A percentile compares a stretch with the other conserved stretches of the same genome.
These are phyloP conservation scores for Verticillium nubilum DNA, from an alignment of 2,329 filamentous ascomycete species.

Conservation along the genomic window DNA sequence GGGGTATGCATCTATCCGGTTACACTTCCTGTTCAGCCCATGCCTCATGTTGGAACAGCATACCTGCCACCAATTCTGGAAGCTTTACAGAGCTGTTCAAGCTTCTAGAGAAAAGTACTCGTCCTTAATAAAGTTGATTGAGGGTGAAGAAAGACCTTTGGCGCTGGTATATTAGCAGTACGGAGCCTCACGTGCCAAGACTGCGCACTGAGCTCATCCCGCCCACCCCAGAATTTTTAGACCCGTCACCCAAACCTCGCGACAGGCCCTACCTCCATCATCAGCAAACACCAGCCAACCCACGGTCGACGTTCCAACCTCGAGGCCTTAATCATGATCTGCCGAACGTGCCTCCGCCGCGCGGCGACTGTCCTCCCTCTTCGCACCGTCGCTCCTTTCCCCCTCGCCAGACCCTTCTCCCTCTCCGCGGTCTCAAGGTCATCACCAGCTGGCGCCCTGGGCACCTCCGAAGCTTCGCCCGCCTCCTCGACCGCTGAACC, in stretches of 20 bases:
- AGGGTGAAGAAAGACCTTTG: neutral
- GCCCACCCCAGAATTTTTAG: constrained; percentile 15
- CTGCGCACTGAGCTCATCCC: constrained; percentile 4
- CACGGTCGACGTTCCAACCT: neutral
- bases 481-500: constrained; percentile 29
- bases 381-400: constrained; percentile 9
- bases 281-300: neutral
- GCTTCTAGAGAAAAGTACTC: no score
- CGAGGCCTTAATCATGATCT: constrained; percentile 26
- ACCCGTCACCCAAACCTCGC: constrained; percentile 4
- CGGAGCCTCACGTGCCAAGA: neutral
- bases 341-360: constrained; percentile 43
- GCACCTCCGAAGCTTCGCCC: constrained; percentile 13
- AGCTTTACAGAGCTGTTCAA: no score
- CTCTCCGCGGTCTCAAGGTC: constrained; percentile 20
- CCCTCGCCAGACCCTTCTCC: constrained; percentile 31
- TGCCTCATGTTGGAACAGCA: neutral
- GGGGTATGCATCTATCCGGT: neutral
- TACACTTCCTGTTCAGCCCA: neutral
- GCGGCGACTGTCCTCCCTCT: constrained; percentile 27
- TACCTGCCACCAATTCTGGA: no score
- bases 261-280: neutral
- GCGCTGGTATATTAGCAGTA: neutral
- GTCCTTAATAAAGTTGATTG: no score
- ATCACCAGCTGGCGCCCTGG: constrained; percentile 4